Evolutionary conservation across 2,329 filamentous ascomycete species (phyloP), one percentile per base, ranked within the genome.

Genomic region (Exophiala viscosa): DNA sequence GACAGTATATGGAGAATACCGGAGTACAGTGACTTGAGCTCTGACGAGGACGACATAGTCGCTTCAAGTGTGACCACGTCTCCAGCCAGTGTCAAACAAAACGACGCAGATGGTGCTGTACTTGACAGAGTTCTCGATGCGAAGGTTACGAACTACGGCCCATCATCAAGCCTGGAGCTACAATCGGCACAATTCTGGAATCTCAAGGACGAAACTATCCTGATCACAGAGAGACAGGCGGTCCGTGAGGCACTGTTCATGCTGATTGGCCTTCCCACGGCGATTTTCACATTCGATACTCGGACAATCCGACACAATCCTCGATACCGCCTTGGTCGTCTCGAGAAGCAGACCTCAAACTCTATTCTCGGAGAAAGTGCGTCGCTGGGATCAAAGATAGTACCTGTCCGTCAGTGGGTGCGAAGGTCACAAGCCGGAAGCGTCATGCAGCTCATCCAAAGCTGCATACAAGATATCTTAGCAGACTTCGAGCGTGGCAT

Each of bases 161-260:
- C 40, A 13, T 44, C 10, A 13, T 32, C 33, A 18, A 57, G 73
- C 5, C 60, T 67, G 15, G 67, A 64, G 5, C 65, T 82, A 13
- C 63, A 71, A 48, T 65, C 65, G 18, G 66, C 68, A 1, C 77
- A 80, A 50, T 79, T 77, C 57, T 81, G 78, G 78, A 69, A 60
- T 47, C 44, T 47, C 28, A 35, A 17, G 6, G 39, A n/a, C 32
- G 44, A 28, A 43, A 33, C 28, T 20, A 40, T 46, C 6, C 15
- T 32, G 5, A 32, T 92, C 5, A 81, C 86, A 0, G 91, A 96
- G 66, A 73, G 87, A 1, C 84, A 91, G 58, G 74, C 85, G 9
- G 73, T 91, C 20, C 82, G 90, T 43, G 90, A 97, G 64, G 81
- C 83, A 0, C 74, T 96, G 0, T 92, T 89, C 63, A 95, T 96